Conservation (phyloP, 441 rosid genomes). For the Bruguiera hainesii region DNA sequence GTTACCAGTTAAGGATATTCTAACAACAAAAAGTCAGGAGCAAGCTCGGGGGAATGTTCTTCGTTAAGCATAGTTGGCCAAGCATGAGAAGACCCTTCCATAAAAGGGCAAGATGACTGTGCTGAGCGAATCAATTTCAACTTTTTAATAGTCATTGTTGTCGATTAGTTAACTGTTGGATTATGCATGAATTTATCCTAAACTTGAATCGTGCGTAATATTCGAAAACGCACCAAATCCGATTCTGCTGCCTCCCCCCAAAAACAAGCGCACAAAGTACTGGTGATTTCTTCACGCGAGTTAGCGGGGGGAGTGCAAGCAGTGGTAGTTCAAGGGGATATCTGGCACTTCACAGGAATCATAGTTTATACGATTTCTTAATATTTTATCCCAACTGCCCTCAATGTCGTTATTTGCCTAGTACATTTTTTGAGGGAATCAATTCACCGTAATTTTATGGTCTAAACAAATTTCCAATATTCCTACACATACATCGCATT, state of each 20-base stretch:
- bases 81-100: not conserved
- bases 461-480: too few relatives aligned
- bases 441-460: too few relatives aligned
- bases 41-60: not conserved
- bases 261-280: not conserved
- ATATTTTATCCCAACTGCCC: not conserved
- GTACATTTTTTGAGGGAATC: not conserved
- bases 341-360: too few relatives aligned
- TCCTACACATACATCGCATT: too few relatives aligned
- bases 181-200: conserved; percentile 23
- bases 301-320: too few relatives aligned
- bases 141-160: not conserved
- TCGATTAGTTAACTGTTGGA: not conserved
- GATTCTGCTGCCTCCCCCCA: conserved; percentile 23
- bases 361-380: not conserved
- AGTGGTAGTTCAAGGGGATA: too few relatives aligned
- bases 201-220: conserved; percentile 4
- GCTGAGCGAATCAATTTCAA: not conserved
- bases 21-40: too few relatives aligned
- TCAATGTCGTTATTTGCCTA: conserved; percentile 1
- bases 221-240: conserved; percentile 8
- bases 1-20: too few relatives aligned
- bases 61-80: not conserved
- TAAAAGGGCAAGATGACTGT: not conserved
- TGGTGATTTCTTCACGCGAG: too few relatives aligned